Evolutionary conservation across 495 filamentous ascomycete genomes (phyloP), one percentile per base, ranked within the genome.

Genomic region (Penicillium herquei): DNA sequence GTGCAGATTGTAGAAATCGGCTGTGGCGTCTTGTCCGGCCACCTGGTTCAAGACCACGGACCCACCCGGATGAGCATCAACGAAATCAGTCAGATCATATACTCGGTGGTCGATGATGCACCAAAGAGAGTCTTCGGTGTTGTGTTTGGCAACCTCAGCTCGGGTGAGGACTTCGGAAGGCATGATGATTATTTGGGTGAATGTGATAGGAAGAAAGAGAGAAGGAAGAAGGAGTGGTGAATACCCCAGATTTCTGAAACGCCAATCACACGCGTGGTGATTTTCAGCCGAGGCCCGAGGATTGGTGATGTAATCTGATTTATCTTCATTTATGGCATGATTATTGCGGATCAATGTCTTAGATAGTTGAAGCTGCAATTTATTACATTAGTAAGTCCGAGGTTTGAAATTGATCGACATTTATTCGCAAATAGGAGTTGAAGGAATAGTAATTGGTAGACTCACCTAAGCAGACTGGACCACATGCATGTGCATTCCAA

Each of bases 61-160:
- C 16, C 83, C 84, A 35, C 84, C 84, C 2, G 84, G 84, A 54
- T 86, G 83, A 51, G 84, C 82, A 39, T 84, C 72, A 16, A 80
- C 54, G 57, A 84, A 86, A 33, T 76, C 73, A 6, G 84, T 77
- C n/a, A 84, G 70, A 57, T 86, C 71, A 66, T 84, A 85, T 32
- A 86, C 83, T 57, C 77, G 76, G 62, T 80, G 76, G 66, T 84
- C 80, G 58, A 85, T 75, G 32, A 81, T 76, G 51, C 84, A 77
- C 82, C 83, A 84, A 50, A 78, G 53, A 55, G 84, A 82, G 34
- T 78, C 74, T 50, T 79, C 70, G 33, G 74, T 77, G 58, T 75
- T 81, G 71, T 85, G 81, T 48, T 78, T 70, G 43, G 70, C 71
- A 32, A 84, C 78, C 50, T 84, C 78, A 44, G 62, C 75, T 49